phyloP scores from a whole-genome alignment of 2,329 filamentous ascomycete genomes.

The Annulohypoxylon truncatum region DNA sequence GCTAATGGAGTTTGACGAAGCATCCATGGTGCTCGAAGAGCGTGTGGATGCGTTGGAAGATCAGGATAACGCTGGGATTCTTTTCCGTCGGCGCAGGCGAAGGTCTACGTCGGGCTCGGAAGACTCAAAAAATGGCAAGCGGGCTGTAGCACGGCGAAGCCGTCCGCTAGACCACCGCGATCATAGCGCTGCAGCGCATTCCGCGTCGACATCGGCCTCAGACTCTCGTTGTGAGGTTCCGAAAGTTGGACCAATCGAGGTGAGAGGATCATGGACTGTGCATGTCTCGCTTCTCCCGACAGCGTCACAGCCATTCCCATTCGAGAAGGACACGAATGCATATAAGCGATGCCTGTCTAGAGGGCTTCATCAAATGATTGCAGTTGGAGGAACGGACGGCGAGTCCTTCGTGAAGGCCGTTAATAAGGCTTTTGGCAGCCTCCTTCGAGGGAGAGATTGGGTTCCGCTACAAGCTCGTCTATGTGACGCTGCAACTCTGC shows the following conservation, averaged over 20 bases:
- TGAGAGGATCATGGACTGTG: constrained; percentile 62
- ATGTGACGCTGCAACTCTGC: constrained; percentile 65
- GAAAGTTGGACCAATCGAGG: constrained; percentile 47
- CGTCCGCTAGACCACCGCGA: constrained; percentile 6
- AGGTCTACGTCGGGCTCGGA: constrained; percentile 48
- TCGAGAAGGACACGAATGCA: constrained; percentile 70
- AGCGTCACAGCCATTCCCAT: constrained; percentile 66
- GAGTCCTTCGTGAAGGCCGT: constrained; percentile 63
- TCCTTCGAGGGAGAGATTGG: constrained; percentile 65
- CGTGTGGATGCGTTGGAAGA: constrained; percentile 64
- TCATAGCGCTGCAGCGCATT: constrained; percentile 17
- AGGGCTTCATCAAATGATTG: constrained; percentile 68
- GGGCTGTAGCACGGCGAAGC: constrained; percentile 22
- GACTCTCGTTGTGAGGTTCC: constrained; percentile 39
- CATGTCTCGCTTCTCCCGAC: constrained; percentile 69
- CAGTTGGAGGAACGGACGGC: constrained; percentile 61
- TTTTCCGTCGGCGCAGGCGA: constrained; percentile 46
- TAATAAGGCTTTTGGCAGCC: constrained; percentile 59
- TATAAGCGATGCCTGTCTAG: constrained; percentile 71
- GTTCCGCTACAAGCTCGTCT: constrained; percentile 69
- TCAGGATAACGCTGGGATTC: constrained; percentile 44
- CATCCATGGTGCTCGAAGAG: constrained; percentile 65
- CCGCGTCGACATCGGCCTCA: constrained; percentile 33
- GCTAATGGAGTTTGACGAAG: constrained; percentile 63
- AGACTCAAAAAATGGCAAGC: constrained; percentile 37